These are phyloP conservation scores for Suillus decipiens DNA, from an alignment of 768 basidiomycete genomes.

Conservation along the genomic window DNA sequence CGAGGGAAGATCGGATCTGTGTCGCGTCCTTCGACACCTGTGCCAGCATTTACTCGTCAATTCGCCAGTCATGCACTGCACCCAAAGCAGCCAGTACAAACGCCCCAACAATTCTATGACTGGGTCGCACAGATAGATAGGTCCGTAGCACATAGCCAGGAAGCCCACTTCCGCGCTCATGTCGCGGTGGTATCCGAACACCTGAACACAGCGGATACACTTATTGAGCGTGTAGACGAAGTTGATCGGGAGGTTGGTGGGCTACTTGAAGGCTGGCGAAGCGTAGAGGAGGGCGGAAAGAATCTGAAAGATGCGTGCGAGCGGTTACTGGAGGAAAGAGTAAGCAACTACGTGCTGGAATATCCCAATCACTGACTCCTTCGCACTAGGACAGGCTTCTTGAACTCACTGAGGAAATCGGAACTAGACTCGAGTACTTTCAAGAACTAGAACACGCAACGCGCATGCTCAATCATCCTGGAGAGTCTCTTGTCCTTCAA, in stretches of 20 bases:
- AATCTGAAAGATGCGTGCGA: conserved; percentile 92
- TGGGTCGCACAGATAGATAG: conserved; percentile 91
- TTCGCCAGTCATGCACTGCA: conserved; percentile 56
- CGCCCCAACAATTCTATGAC: conserved; percentile 96
- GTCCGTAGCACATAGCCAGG: conserved; percentile 90
- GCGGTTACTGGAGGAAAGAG: conserved; percentile 84
- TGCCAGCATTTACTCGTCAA: conserved; percentile 21
- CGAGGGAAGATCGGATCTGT: conserved; percentile 44
- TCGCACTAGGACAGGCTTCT: conserved; percentile 68
- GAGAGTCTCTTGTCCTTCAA: conserved; percentile 87
- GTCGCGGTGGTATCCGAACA: conserved; percentile 76
- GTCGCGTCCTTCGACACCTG: conserved; percentile 50
- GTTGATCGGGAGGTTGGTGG: conserved; percentile 72
- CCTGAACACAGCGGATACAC: conserved; percentile 71
- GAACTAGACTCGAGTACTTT: conserved; percentile 84
- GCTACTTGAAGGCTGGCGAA: conserved; percentile 84
- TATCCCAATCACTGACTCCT: conserved; percentile 1
- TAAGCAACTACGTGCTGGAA: conserved; percentile 37
- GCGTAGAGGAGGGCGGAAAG: conserved; percentile 92
- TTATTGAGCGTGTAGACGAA: conserved; percentile 72
- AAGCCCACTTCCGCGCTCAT: conserved; percentile 88
- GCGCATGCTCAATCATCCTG: conserved; percentile 91
- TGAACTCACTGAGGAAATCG: conserved; percentile 81
- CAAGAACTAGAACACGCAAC: conserved; percentile 92
- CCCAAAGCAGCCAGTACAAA: conserved; percentile 78